Conservation (phyloP, 176 grass and related monocot genomes). For the Triticum aestivum region IWGSC_CS_RefSeq_v2.1 NC_057811.1:450641403-450641902, state of each 20-base stretch:
- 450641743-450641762: not conserved
- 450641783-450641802: not conserved
- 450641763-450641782: not conserved
- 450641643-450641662: not conserved
- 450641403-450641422: not conserved
- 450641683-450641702: conserved; percentile 15
- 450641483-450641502: conserved; percentile 30
- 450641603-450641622: conserved; percentile 2
- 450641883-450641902: conserved; percentile 21
- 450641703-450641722: not conserved
- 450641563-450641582: not conserved
- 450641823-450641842: conserved; percentile 27
- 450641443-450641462: not conserved
- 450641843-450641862: not conserved
- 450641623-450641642: conserved; percentile 18
- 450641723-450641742: conserved; percentile 36
- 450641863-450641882: conserved; percentile 3
- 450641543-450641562: not conserved
- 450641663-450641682: conserved; percentile 36
- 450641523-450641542: not conserved
- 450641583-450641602: conserved; percentile 31
- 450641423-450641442: not conserved
- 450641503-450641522: not conserved
- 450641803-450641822: conserved; percentile 9
- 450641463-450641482: not conserved